Conservation (phyloP, 169 alveolate genomes). For the Plasmodium billcollinsi region DNA sequence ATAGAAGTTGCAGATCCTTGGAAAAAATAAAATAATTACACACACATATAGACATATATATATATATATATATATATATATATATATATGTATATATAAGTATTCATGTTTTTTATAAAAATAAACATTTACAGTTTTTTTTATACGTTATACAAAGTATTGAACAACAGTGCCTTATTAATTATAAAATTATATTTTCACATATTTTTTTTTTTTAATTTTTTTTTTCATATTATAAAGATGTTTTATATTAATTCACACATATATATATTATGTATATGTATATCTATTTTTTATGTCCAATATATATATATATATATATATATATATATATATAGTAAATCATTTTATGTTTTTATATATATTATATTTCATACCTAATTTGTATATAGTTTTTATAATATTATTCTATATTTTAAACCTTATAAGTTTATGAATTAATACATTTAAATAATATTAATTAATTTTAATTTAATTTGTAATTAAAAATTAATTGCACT, state of each 20-base stretch:
- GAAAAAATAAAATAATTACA: neutral
- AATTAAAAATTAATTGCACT: slow-evolving; percentile 40
- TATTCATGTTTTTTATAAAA: too few species aligned
- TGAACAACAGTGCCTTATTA: neutral
- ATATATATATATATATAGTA: neutral
- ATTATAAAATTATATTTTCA: neutral
- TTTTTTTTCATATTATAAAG: too few species aligned
- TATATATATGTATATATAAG: too few species aligned
- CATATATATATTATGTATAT: neutral
- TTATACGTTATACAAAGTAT: neutral
- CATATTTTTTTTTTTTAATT: neutral
- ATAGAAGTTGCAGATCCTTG: slow-evolving; percentile 3
- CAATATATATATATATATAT: neutral
- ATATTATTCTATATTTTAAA: slow-evolving; percentile 22
- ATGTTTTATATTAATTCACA: too few species aligned
- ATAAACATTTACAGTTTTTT: neutral
- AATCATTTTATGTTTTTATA: neutral
- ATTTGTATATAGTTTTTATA: slow-evolving; percentile 3
- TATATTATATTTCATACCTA: neutral
- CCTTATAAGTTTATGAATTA: slow-evolving; percentile 44
- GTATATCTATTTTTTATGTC: neutral
- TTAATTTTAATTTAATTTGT: slow-evolving; percentile 63
- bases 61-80: too few species aligned
- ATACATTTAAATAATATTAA: slow-evolving; percentile 29
- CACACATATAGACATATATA: too few species aligned